Percentiles rank a stretch among this genome's conserved stretches.
Conservation (phyloP, 129 eudicot species). For the Kitagawia praeruptora region DNA sequence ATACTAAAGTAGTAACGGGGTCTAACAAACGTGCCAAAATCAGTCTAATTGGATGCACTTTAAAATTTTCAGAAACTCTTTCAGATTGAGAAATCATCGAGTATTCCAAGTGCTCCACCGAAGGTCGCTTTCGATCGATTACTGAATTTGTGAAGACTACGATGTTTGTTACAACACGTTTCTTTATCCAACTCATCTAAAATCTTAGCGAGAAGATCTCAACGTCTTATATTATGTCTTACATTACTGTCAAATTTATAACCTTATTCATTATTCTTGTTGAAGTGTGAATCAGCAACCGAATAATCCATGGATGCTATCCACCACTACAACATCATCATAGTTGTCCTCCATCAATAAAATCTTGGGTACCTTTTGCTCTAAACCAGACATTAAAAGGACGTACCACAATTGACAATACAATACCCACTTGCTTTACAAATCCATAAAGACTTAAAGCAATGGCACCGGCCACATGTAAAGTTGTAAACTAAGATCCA, state of each 20-base stretch:
- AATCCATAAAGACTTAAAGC: conserved; percentile 17
- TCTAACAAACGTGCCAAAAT: background rate
- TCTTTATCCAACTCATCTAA: too few species aligned
- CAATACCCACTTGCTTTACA: conserved; percentile 10
- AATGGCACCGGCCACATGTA: conserved; percentile 2
- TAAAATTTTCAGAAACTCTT: too few species aligned
- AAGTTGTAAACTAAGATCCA: conserved; percentile 19
- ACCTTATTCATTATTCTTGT: background rate
- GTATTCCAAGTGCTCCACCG: too few species aligned
- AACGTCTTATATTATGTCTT: background rate
- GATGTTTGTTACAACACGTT: too few species aligned
- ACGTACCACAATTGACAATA: conserved; percentile 3
- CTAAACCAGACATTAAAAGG: background rate
- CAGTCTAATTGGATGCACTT: too few species aligned
- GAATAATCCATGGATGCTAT: conserved; percentile 1
- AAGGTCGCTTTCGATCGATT: too few species aligned
- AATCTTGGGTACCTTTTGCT: background rate
- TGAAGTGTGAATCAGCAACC: background rate
- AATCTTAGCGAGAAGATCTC: too few species aligned
- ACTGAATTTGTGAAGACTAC: too few species aligned
- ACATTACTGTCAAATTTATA: background rate
- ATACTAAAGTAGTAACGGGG: background rate
- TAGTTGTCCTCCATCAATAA: background rate
- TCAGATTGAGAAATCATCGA: too few species aligned
- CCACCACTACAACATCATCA: background rate